Evolutionary conservation across 768 basidiomycete species (phyloP), one percentile per base, ranked within the genome.

Genomic region (Leucosporidium scottii): DNA sequence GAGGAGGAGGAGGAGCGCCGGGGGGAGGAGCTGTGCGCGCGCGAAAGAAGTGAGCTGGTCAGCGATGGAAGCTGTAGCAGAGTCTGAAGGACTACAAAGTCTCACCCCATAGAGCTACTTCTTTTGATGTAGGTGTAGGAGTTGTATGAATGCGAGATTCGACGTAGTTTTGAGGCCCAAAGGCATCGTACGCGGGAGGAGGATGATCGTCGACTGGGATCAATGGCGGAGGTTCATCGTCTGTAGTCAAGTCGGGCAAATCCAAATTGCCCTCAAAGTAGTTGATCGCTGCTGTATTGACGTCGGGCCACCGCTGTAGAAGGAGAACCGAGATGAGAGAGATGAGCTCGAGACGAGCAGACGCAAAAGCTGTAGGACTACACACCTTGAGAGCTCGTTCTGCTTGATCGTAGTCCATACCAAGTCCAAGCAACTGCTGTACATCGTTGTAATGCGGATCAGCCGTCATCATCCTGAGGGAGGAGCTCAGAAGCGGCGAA

Each of bases 191-290:
- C 1, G 57, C 36, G n/a, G 65, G 65, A 3, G 59, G 64, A 13
- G 65, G 65, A 3, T 50, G 64, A 13, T 61, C 25, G 21, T 36
- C 58, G 36, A 17, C 13, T 2, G 61, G 28, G 50, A 67, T 49
- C 36, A 59, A 39, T 15, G 60, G 49, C 1, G 67, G 62, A 1
- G 50, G 55, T 13, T 20, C 27, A 61, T 61, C 54, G 54, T 56
- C 54, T 34, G 48, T 44, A 44, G 39, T 44, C 39, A 44, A 44
- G 39, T 44, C 39, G 6, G 39, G 39, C 39, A 44, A 3, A 10
- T 44, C 39, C 8, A 44, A 17, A 13, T 44, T 44, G 8, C 39
- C 39, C 13, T 44, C 39, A 13, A 44, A 44, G 39, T 8, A 44
- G 39, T 44, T 44, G 39, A 12, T 44, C 15, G 39, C 39, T 44